Evolutionary conservation across 768 basidiomycete species (phyloP), one percentile per base, ranked within the genome.

Genomic region (Floccularia luteovirens): DNA sequence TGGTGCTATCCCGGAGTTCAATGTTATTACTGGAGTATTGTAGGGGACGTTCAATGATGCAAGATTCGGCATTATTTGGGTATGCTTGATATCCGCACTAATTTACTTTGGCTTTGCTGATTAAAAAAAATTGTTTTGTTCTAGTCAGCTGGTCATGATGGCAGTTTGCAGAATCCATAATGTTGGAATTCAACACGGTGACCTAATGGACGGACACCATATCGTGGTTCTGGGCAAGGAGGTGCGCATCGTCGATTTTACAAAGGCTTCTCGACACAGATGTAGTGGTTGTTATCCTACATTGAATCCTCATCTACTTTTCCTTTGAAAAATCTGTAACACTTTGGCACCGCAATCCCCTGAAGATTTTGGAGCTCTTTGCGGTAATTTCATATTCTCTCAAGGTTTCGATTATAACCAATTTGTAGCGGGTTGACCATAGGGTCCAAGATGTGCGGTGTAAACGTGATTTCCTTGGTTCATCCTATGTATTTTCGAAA

Each of bases 11-110:
- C n/a, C n/a, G n/a, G n/a, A n/a, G n/a, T n/a, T n/a, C n/a, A n/a
- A n/a, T n/a, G 32, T 41, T 67, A 41, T 39, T 72, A 17, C 45
- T 72, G 28, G 67, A 69, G 44, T 61, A 64, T 49, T 66, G 64
- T 43, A 33, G 45, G 17, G 55, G 49, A 5, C 38, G 6, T 45
- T 42, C 5, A 41, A 41, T 48, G 13, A 23, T 36, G 11, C 27
- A 34, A 5, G 42, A 50, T 28, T 22, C 42, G n/a, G 25, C 38
- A 7, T 48, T 56, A 31, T 47, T 48, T 40, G 47, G 55, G 59
- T 60, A 37, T 17, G 54, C 49, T 23, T n/a, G 28, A 21, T 13
- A 12, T 25, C 14, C 25, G 1, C 17, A 39, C 8, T 20, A 17
- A n/a, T 12, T n/a, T 24, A 4, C 16, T 28, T 23, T 20, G 41